phyloP scores from a whole-genome alignment of 306 rosid species.

The Cucurbita pepo region DNA sequence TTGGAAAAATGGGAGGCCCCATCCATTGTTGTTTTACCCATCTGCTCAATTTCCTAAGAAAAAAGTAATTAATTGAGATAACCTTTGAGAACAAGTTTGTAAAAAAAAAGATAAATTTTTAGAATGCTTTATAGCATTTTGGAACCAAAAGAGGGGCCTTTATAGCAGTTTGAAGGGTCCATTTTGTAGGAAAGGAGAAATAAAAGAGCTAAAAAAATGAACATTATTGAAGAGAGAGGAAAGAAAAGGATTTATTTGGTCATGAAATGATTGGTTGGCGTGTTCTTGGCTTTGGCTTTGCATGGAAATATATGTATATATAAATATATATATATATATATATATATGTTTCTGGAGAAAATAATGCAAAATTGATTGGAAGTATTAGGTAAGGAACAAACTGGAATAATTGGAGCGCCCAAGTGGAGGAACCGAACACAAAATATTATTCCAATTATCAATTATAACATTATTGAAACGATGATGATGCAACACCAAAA shows the following conservation, averaged over 20 bases:
- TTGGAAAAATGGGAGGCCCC: not conserved
- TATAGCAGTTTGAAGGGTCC: not conserved
- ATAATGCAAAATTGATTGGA: not conserved
- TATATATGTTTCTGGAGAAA: not conserved
- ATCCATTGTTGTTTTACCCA: not conserved
- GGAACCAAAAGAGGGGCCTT: not conserved
- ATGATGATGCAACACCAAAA: conserved; percentile 4
- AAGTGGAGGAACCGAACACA: not conserved
- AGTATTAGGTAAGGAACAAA: not conserved
- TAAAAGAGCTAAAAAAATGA: not conserved
- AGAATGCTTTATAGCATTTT: not conserved
- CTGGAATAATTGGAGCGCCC: not conserved
- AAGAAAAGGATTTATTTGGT: not conserved
- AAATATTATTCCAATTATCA: not conserved
- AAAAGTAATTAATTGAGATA: not conserved
- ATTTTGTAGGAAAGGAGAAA: not conserved
- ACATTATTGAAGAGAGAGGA: not conserved
- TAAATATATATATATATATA: not conserved
- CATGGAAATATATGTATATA: not conserved
- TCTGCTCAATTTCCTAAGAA: not conserved
- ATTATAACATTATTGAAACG: not conserved
- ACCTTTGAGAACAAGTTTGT: too few relatives aligned
- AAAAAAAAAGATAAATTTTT: too few relatives aligned
- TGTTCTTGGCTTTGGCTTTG: not conserved
- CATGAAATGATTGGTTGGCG: not conserved